phyloP scores from a whole-genome alignment of 2,329 filamentous ascomycete genomes.

The Lecanoromycetidae sp. region DNA sequence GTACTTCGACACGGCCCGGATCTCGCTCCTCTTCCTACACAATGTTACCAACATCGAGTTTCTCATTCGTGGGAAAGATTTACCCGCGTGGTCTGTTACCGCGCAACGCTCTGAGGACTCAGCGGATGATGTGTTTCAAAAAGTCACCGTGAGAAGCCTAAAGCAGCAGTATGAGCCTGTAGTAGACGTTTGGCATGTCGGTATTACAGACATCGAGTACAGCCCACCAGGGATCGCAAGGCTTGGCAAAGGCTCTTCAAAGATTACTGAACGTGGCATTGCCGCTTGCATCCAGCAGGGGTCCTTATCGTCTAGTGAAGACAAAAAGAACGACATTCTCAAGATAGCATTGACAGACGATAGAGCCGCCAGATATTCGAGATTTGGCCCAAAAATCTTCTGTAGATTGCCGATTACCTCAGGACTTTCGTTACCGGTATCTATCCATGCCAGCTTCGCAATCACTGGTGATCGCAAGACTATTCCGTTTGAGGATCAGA shows the following conservation, averaged over 20 bases:
- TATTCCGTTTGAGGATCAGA: conserved; percentile 18
- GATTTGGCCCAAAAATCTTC: background rate
- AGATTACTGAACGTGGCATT: conserved; percentile 11
- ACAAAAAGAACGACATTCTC: background rate
- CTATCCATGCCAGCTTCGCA: conserved; percentile 24
- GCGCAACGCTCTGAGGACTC: background rate
- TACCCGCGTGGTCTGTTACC: conserved; percentile 3
- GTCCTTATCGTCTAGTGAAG: too few relatives aligned
- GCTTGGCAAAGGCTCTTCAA: conserved; percentile 3
- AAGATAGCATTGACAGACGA: background rate
- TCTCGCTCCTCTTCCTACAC: conserved; percentile 9
- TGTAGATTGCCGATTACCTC: conserved; percentile 13
- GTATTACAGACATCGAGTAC: conserved; percentile 2
- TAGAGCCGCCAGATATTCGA: background rate
- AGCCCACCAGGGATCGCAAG: conserved; percentile 1
- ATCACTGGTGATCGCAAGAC: conserved; percentile 23
- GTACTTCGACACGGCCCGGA: conserved; percentile 8
- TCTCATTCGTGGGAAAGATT: background rate
- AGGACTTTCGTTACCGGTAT: conserved; percentile 21
- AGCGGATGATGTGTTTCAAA: background rate
- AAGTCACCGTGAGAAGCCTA: background rate
- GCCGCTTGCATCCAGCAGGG: conserved; percentile 8
- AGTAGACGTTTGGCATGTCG: conserved; percentile 10
- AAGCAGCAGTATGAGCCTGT: background rate
- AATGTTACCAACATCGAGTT: conserved; percentile 4